Conservation (phyloP, 805 yeast genomes). For the Priceomyces medius region DNA sequence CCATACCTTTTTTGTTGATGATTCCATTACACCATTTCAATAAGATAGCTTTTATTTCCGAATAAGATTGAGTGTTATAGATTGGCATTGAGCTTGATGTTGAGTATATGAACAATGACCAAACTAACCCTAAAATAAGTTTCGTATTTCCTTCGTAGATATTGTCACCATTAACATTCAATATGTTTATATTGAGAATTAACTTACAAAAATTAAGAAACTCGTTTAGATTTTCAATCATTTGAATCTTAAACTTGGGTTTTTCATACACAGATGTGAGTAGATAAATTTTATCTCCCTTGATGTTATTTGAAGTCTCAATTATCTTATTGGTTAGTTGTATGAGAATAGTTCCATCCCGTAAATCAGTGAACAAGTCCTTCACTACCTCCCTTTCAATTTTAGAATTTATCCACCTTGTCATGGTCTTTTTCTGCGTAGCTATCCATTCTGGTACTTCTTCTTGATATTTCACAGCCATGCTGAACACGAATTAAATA, state of each 20-base stretch:
- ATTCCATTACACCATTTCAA: constrained; percentile 53
- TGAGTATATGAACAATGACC: constrained; percentile 47
- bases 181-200: constrained; percentile 38
- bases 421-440: constrained; percentile 48
- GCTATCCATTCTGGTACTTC: constrained; percentile 35
- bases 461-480: background rate
- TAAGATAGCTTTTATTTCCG: constrained; percentile 31
- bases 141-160: constrained; percentile 49
- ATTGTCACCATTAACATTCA: constrained; percentile 49
- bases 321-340: constrained; percentile 34
- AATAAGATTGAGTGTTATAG: constrained; percentile 24
- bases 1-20: constrained; percentile 17
- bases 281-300: constrained; percentile 19
- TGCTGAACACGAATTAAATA: background rate
- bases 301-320: constrained; percentile 17
- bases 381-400: constrained; percentile 16
- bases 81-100: constrained; percentile 26
- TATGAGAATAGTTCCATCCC: constrained; percentile 41
- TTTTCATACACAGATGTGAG: constrained; percentile 31
- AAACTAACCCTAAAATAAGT: constrained; percentile 46
- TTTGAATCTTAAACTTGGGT: constrained; percentile 45
- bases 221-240: constrained; percentile 46
- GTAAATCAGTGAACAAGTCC: constrained; percentile 32
- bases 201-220: constrained; percentile 41
- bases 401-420: constrained; percentile 49